These are phyloP conservation scores for Hemileia vastatrix DNA, from an alignment of 1,284 basidiomycete genomes.

Conservation along the genomic window DNA sequence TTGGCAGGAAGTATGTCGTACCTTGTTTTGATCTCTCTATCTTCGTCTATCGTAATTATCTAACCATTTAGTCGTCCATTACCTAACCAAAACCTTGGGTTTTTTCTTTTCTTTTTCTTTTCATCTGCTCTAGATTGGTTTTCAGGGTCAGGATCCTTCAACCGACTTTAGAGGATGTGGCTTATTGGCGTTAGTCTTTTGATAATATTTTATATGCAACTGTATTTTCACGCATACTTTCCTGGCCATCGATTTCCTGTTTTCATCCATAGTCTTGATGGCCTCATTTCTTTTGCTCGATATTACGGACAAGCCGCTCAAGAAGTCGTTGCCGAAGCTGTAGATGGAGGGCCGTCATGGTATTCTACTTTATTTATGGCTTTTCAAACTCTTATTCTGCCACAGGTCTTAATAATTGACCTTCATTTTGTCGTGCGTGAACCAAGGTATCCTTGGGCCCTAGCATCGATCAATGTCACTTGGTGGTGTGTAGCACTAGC, in stretches of 20 bases:
- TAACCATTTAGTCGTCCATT: too few relatives aligned
- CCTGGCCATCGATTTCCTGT: neutral
- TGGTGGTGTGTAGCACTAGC: conserved; percentile 15
- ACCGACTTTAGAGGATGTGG: conserved; percentile 14
- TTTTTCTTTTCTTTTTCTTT: neutral
- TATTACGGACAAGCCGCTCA: conserved; percentile 9
- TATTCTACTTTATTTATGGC: too few relatives aligned
- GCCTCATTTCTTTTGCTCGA: conserved; percentile 5
- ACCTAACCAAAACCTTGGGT: too few relatives aligned
- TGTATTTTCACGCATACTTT: neutral
- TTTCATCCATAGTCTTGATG: conserved; percentile 3
- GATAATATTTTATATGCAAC: neutral
- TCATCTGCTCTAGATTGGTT: conserved; percentile 8
- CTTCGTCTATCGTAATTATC: too few relatives aligned
- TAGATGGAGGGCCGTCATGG: conserved; percentile 12
- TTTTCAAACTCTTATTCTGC: too few relatives aligned
- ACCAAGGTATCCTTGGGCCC: conserved; percentile 21
- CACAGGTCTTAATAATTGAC: too few relatives aligned
- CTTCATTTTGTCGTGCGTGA: too few relatives aligned
- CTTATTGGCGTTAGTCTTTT: neutral
- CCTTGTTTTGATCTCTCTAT: too few relatives aligned
- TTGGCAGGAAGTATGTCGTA: conserved; percentile 8
- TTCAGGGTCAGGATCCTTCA: conserved; percentile 13
- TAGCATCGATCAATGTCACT: conserved; percentile 19
- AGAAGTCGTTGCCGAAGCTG: conserved; percentile 12